Evolutionary conservation across 805 yeast species (phyloP), one percentile per base, ranked within the genome.

Genomic region (Candida sanyiensis): DNA sequence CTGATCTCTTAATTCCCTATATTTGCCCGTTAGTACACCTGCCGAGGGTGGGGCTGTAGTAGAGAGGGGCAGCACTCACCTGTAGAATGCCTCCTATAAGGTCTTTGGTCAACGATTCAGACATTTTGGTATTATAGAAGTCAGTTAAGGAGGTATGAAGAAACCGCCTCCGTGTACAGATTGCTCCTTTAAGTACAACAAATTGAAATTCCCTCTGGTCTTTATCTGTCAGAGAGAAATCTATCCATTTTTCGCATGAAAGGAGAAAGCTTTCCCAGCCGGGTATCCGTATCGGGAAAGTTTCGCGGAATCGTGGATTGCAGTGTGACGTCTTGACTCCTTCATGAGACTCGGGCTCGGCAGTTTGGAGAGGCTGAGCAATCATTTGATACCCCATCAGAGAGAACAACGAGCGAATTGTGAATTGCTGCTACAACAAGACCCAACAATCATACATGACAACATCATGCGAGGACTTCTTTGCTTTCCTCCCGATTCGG

Each of bases 1-100:
- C 34, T 4, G 50, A 44, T n/a, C 36, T 40, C 32, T 38, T 46
- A 15, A 51, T 6, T 2, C 56, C 57, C 51, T 46, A 30, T 13
- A 12, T 12, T 15, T 18, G n/a, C 15, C 28, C 24, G 34, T 31
- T 31, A 20, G 34, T 31, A 12, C 12, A 18, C 13, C 11, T 16
- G 5, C 12, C 31, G 6, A 5, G 8, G 18, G 12, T 28, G 21
- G 21, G 21, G 31, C 28, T 25, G 28, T n/a, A n/a, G n/a, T n/a
- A n/a, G n/a, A n/a, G n/a, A 25, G 27, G 7, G 27, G n/a, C 16
- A 15, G 29, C 5, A 27, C 29, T 15, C 16, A 27, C 29, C 12
- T 15, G 29, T 18, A 27, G 29, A 12, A 27, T 18, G 11, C 29
- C 29, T 27, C 29, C 29, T 15, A 27, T 11, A 6, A 27, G 9